phyloP scores from a whole-genome alignment of 2,329 filamentous ascomycete genomes.

The Trichoderma hamatum region DNA sequence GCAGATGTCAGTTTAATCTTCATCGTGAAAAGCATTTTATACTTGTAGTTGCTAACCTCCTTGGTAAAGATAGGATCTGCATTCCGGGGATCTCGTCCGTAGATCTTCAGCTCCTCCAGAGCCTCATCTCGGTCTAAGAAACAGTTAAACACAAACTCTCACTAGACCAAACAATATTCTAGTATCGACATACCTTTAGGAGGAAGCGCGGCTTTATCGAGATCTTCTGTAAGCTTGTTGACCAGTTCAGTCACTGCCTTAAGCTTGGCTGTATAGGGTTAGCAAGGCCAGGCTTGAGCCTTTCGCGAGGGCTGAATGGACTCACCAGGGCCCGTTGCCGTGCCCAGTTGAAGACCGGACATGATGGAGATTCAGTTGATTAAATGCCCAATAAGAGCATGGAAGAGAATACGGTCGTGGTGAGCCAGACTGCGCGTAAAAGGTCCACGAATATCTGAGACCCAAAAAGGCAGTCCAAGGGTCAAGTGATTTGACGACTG shows the following conservation, averaged over 20 bases:
- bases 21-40: neutral
- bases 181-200: conserved; percentile 56
- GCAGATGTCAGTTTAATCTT: conserved; percentile 3
- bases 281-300: conserved; percentile 16
- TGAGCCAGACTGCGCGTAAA: neutral
- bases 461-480: neutral
- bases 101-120: conserved; percentile 69
- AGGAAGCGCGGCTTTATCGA: conserved; percentile 60
- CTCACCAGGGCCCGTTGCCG: conserved; percentile 49
- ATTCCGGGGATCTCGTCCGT: conserved; percentile 67
- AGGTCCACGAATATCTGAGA: neutral
- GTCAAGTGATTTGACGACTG: neutral
- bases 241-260: conserved; percentile 68
- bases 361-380: conserved; percentile 28
- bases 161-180: conserved; percentile 9
- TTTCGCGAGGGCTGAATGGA: conserved; percentile 14
- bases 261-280: conserved; percentile 60
- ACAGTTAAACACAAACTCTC: neutral
- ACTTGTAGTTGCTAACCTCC: conserved; percentile 54
- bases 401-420: neutral
- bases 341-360: conserved; percentile 35
- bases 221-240: conserved; percentile 62
- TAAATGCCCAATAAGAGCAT: neutral
- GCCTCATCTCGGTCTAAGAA: conserved; percentile 62
- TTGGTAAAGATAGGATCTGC: conserved; percentile 84